Evolutionary conservation across 306 rosid genomes (phyloP).

Genomic region (Acacia crassicarpa): DNA sequence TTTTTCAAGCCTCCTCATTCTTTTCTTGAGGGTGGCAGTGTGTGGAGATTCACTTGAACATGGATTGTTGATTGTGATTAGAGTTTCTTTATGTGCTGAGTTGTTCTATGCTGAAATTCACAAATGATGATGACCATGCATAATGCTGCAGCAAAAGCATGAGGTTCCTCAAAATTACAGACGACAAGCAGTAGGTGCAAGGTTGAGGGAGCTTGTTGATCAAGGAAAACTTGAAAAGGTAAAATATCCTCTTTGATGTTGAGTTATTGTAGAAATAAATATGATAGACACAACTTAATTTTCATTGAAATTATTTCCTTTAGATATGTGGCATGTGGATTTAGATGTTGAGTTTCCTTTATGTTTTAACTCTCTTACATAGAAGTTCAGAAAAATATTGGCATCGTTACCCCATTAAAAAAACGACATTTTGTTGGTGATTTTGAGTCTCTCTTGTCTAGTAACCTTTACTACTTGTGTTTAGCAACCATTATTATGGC

Average conservation of each 20-base stretch:
- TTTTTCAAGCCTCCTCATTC: neutral
- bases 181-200: too few relatives aligned
- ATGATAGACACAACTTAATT: neutral
- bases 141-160: constrained; percentile 75
- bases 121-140: constrained; percentile 30
- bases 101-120: constrained; percentile 26
- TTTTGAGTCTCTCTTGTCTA: neutral
- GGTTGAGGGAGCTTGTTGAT: constrained; percentile 71
- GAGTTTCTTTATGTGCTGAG: constrained; percentile 19
- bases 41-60: neutral
- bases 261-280: neutral
- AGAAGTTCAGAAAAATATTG: neutral
- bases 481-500: neutral
- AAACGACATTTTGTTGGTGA: neutral
- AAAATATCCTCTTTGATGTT: constrained; percentile 17
- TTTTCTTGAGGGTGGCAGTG: neutral
- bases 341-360: neutral
- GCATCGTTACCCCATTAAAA: neutral
- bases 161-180: too few relatives aligned
- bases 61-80: neutral
- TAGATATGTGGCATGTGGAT: neutral
- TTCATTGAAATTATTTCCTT: constrained; percentile 3
- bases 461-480: neutral
- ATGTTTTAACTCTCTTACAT: neutral
- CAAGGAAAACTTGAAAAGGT: constrained; percentile 92